Conservation (phyloP, 2,329 filamentous ascomycete species). For the Trichoderma lentiforme region DNA sequence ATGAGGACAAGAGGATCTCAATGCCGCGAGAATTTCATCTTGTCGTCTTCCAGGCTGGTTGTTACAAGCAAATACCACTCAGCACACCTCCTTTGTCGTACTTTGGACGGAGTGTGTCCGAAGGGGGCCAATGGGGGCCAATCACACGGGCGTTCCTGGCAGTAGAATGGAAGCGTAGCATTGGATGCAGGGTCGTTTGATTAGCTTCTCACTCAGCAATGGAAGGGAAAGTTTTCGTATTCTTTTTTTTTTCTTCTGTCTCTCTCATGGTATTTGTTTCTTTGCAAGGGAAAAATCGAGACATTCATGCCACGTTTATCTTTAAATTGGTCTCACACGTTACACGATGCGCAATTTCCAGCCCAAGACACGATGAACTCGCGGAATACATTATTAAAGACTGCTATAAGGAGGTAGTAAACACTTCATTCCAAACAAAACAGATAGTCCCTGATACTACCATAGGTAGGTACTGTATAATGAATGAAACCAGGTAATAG, state of each 20-base stretch:
- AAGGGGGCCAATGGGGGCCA: neutral
- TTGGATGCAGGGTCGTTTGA: slow-evolving; percentile 4
- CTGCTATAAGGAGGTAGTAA: neutral
- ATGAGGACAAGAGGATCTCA: neutral
- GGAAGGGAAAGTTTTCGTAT: neutral
- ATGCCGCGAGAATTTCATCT: neutral
- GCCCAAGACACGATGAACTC: neutral
- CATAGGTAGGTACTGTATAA: neutral
- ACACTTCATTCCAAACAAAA: neutral
- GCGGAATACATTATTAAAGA: no score
- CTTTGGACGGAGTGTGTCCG: neutral
- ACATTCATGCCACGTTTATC: neutral
- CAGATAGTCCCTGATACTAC: neutral
- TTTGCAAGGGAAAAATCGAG: neutral
- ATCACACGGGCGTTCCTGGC: neutral
- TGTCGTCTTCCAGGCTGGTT: neutral
- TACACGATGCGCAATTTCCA: neutral
- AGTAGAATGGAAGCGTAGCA: neutral
- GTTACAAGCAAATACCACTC: neutral
- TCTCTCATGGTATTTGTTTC: neutral
- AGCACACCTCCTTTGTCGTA: neutral
- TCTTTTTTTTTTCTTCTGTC: neutral
- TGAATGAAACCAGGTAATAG: neutral
- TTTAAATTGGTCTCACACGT: neutral
- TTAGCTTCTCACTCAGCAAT: neutral